Evolutionary conservation across 1,284 basidiomycete genomes (phyloP).

Genomic region (Coniophora puteana): DNA sequence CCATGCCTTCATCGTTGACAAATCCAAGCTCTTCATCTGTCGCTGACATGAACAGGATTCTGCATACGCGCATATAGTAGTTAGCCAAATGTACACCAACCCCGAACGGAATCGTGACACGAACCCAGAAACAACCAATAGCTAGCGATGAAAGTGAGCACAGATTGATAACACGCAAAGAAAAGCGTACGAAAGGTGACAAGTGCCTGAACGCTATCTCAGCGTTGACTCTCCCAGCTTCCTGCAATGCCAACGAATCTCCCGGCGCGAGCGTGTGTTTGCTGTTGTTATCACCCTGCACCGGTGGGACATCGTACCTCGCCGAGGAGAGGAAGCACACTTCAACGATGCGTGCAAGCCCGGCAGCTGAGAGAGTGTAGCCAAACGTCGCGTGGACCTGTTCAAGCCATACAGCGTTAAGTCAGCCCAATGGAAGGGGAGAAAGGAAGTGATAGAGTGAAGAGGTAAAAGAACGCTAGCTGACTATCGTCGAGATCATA

Average conservation of each 20-base stretch:
- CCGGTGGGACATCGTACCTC: constrained; percentile 24
- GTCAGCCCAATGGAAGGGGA: neutral
- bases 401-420: constrained; percentile 8
- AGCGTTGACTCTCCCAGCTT: constrained; percentile 33
- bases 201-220: constrained; percentile 77
- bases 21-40: constrained; percentile 85
- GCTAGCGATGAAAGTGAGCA: constrained; percentile 32
- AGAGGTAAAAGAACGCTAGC: too few species aligned
- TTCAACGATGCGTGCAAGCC: constrained; percentile 80
- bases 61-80: too few species aligned
- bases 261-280: constrained; percentile 65
- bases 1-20: constrained; percentile 69
- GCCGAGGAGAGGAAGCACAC: constrained; percentile 71
- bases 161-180: too few species aligned
- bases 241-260: constrained; percentile 13
- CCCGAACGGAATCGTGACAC: constrained; percentile 4
- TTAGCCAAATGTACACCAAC: too few species aligned
- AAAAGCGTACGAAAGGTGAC: constrained; percentile 75
- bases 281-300: constrained; percentile 55
- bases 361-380: constrained; percentile 83
- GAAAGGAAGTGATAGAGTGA: neutral
- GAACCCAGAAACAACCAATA: constrained; percentile 63
- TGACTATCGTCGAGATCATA: constrained; percentile 78
- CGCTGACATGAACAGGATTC: constrained; percentile 84
- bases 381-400: constrained; percentile 86